These are phyloP conservation scores for Luffa aegyptiaca DNA, from an alignment of 306 rosid genomes.

Conservation along the genomic window DNA sequence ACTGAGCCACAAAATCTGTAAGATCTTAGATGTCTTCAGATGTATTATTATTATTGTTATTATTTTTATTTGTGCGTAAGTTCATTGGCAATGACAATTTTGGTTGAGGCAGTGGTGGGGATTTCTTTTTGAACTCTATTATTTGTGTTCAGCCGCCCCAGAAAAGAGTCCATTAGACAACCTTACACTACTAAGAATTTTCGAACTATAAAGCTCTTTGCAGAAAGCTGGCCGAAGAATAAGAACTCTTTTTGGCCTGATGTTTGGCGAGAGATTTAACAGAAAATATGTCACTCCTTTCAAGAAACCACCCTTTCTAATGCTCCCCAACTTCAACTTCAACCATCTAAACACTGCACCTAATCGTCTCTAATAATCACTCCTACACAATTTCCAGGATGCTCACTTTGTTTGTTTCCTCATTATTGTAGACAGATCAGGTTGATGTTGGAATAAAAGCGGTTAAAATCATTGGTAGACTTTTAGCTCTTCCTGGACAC, in stretches of 20 bases:
- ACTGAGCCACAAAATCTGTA: not conserved
- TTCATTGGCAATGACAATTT: not conserved
- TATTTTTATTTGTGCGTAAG: not conserved
- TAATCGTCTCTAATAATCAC: not conserved
- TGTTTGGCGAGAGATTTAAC: not conserved
- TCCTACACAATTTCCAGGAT: slow-evolving; percentile 1
- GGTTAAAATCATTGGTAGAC: slow-evolving; percentile 74
- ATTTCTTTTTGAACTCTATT: not conserved
- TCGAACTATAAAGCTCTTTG: not conserved
- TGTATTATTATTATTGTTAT: not conserved
- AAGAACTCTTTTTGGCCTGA: not conserved
- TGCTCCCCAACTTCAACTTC: not conserved
- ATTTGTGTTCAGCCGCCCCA: not conserved
- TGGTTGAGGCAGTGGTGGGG: not conserved
- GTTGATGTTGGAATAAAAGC: slow-evolving; percentile 91
- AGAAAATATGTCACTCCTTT: not conserved
- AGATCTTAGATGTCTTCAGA: not conserved
- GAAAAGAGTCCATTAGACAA: not conserved
- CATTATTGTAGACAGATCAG: slow-evolving; percentile 65
- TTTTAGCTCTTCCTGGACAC: slow-evolving; percentile 57
- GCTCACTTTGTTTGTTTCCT: not conserved
- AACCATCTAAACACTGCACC: not conserved
- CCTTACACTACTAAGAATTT: not conserved
- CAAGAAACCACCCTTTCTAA: not conserved
- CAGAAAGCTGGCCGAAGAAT: not conserved